Evolutionary conservation across 2,329 filamentous ascomycete genomes (phyloP).

Genomic region (Diaporthe ampelina): DNA sequence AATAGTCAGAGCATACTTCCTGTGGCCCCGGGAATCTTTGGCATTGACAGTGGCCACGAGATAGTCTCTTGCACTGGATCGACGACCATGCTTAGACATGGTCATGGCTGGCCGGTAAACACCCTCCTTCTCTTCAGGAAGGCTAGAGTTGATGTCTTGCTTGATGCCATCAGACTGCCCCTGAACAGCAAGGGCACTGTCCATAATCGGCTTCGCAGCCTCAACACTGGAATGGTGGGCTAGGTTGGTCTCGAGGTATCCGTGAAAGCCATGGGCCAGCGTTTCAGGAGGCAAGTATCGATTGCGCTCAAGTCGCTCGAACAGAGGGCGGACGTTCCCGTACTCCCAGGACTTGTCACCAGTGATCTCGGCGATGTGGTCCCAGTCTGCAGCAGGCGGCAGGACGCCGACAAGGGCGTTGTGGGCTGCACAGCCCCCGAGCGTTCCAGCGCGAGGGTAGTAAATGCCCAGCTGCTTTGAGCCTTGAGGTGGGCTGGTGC

Average conservation of each 20-base stretch:
- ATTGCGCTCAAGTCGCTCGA: constrained; percentile 59
- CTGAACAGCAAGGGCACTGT: constrained; percentile 12
- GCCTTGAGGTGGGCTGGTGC: constrained; percentile 45
- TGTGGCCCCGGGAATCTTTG: constrained; percentile 50
- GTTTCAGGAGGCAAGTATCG: constrained; percentile 49
- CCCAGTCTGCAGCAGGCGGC: constrained; percentile 64
- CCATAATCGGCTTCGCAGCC: constrained; percentile 49
- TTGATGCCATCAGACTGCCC: constrained; percentile 14
- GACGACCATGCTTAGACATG: constrained; percentile 57
- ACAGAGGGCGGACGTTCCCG: constrained; percentile 64
- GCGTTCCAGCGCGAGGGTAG: constrained; percentile 55
- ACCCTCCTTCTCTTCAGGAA: background rate
- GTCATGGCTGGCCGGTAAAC: constrained; percentile 60
- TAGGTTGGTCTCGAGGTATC: constrained; percentile 59
- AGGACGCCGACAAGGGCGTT: constrained; percentile 64
- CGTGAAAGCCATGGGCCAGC: constrained; percentile 63
- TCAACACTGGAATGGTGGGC: constrained; percentile 55
- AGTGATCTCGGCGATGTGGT: constrained; percentile 61
- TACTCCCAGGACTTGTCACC: constrained; percentile 64
- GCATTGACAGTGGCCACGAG: constrained; percentile 56
- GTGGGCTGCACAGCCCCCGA: constrained; percentile 59
- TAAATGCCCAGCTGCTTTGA: constrained; percentile 51
- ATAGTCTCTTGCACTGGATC: constrained; percentile 46
- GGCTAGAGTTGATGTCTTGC: constrained; percentile 31
- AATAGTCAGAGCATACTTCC: constrained; percentile 57